Base-by-base conservation (phyloP, 1,284 basidiomycete genomes). In the Leccinum subrobustum region DNA sequence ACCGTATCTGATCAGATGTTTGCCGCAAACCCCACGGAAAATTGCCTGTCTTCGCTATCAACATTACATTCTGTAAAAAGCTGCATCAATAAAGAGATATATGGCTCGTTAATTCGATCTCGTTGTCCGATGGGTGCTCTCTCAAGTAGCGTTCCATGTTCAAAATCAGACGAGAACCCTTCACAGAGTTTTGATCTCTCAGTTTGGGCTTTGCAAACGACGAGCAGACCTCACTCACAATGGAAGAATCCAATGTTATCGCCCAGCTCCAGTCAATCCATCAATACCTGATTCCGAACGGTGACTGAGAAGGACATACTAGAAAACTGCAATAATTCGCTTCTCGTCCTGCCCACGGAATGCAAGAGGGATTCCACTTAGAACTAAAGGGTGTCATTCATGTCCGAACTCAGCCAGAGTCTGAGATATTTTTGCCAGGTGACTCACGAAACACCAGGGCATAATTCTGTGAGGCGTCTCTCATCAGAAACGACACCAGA, bases 151-250 rank as follows among this genome's bases (percentile, higher is more conserved):
- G 48, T 51, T 62, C 60, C 66, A 63, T 67, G 25, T 67, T 61
- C 31, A 70, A 55, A 35, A 68, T 56, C 11, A 66, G 60, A 33
- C 56, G 60, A 53, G 57, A 62, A 2, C 67, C 68, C 68, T 70
- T 8, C 12, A 14, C 31, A 27, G 5, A 56, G 27, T 29, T 16
- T 18, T 35, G 4, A 31, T 23, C 14, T 50, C 25, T 51, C 48
- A 51, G 25, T 51, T 23, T 27, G 11, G 14, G 16, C 48, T n/a
- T 5, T n/a, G 12, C 3, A 11, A 8, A 48, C 33, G 25, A 54
- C 29, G 14, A 11, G 9, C 25, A 16, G 11, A 2, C 23, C 16
- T 52, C 27, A 65, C 68, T 60, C 20, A 70, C 70, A 20, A 56
- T 14, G 23, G 14, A 27, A 8, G 62, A 65, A 47, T 16, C 51